Conservation (phyloP, 371 early-diverging fungal species). For the Entomophthora muscae region DNA sequence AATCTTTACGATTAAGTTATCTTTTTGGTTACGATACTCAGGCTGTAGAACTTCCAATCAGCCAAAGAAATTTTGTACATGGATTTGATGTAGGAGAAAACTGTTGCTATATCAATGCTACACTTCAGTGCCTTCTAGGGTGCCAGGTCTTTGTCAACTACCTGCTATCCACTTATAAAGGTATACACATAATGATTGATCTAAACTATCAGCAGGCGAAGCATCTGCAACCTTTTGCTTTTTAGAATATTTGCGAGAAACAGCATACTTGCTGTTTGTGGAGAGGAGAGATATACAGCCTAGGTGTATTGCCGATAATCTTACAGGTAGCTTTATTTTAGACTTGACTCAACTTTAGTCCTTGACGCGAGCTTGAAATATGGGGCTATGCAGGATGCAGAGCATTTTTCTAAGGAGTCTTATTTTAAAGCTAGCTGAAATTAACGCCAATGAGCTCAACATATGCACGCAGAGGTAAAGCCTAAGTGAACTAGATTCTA, state of each 20-base stretch:
- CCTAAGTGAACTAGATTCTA: not conserved
- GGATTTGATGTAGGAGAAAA: not conserved
- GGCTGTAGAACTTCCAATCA: not conserved
- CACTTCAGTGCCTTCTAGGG: not conserved
- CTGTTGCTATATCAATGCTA: not conserved
- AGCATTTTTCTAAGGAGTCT: not conserved
- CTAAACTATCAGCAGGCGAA: not conserved
- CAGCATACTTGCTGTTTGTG: not conserved
- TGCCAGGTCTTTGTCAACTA: not conserved
- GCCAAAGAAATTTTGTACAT: not conserved
- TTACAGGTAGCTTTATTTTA: not conserved
- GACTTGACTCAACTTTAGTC: not conserved
- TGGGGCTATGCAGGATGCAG: not conserved
- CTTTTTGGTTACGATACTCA: not conserved
- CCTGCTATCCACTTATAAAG: not conserved
- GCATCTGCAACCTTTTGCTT: not conserved
- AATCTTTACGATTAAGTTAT: not conserved
- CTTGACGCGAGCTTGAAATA: not conserved
- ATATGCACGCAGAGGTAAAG: not conserved
- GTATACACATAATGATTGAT: not conserved
- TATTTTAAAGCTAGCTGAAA: not conserved
- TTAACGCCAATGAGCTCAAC: not conserved
- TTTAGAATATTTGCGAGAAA: not conserved
- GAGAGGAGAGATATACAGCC: not conserved
- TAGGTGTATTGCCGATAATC: not conserved